Evolutionary conservation across 306 rosid species (phyloP).

Genomic region (Trifolium pratense): DNA sequence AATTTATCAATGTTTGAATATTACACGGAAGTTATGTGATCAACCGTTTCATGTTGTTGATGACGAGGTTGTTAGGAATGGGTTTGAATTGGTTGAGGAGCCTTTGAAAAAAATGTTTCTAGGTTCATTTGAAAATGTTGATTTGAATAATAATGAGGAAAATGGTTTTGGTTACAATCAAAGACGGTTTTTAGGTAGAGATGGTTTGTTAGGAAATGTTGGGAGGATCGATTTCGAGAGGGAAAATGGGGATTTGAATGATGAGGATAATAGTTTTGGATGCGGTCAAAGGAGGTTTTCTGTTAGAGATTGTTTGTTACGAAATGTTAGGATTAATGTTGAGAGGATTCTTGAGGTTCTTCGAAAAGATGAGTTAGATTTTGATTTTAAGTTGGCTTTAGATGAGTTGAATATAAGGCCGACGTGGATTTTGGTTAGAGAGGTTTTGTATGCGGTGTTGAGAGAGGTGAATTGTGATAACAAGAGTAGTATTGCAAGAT

Average conservation of each 20-base stretch:
- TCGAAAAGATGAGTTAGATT: constrained; percentile 66
- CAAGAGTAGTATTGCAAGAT: constrained; percentile 64
- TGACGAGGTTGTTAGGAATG: not conserved
- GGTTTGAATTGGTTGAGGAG: not conserved
- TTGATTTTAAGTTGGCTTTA: constrained; percentile 62
- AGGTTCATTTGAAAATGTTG: constrained; percentile 20
- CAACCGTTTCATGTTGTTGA: constrained; percentile 11
- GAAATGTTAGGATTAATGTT: constrained; percentile 53
- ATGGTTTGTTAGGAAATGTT: constrained; percentile 46
- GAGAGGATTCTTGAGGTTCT: constrained; percentile 63
- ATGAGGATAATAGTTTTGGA: not conserved
- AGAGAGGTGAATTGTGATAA: constrained; percentile 48
- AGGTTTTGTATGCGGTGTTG: constrained; percentile 71
- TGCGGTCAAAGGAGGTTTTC: constrained; percentile 39
- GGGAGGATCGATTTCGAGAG: constrained; percentile 50
- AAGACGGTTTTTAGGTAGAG: constrained; percentile 41
- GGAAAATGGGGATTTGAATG: constrained; percentile 9
- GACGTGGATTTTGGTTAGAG: constrained; percentile 76
- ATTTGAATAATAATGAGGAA: constrained; percentile 22
- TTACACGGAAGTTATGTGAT: constrained; percentile 55
- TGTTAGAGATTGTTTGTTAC: constrained; percentile 48
- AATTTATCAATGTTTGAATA: constrained; percentile 43
- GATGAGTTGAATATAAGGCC: constrained; percentile 60
- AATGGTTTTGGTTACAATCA: constrained; percentile 11
- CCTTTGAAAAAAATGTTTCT: constrained; percentile 49